Conservation (phyloP, 768 basidiomycete species). For the Naganishia friedmannii region DNA sequence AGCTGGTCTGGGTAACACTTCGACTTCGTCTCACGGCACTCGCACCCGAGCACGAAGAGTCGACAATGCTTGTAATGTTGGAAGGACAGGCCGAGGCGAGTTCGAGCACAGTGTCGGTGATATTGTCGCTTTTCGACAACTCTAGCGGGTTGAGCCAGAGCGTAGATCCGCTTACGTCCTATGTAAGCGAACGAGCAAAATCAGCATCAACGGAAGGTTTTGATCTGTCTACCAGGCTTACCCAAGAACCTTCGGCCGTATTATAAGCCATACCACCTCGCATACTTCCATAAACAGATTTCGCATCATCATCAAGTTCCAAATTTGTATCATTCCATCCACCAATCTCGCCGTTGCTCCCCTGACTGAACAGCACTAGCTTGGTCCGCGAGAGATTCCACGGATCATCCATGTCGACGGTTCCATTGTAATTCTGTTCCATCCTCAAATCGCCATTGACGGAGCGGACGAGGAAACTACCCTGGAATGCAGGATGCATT, state of each 20-base stretch:
- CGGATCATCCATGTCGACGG: slow-evolving; percentile 34
- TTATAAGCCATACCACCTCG: slow-evolving; percentile 27
- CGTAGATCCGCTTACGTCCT: slow-evolving; percentile 29
- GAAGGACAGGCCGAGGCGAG: slow-evolving; percentile 20
- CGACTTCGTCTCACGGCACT: slow-evolving; percentile 21
- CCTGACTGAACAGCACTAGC: slow-evolving; percentile 30
- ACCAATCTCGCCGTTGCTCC: slow-evolving; percentile 9
- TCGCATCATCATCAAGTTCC: slow-evolving; percentile 8
- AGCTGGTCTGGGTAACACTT: slow-evolving; percentile 22
- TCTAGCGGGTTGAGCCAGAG: slow-evolving; percentile 25
- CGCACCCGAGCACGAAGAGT: slow-evolving; percentile 20
- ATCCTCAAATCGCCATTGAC: slow-evolving; percentile 31
- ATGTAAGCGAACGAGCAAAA: background rate
- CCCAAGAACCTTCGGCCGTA: slow-evolving; percentile 3
- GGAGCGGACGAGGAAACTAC: slow-evolving; percentile 42
- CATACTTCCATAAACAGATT: slow-evolving; percentile 1
- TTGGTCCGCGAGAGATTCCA: slow-evolving; percentile 30
- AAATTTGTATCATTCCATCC: slow-evolving; percentile 20
- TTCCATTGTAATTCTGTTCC: slow-evolving; percentile 17
- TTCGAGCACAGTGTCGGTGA: slow-evolving; percentile 15
- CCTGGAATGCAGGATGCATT: slow-evolving; percentile 44
- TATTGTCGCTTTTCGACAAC: slow-evolving; percentile 18
- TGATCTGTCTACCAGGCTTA: background rate
- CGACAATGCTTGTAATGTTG: slow-evolving; percentile 11
- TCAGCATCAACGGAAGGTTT: background rate